Evolutionary conservation across 2,329 filamentous ascomycete genomes (phyloP), one percentile per base, ranked within the genome.

Genomic region (Coleophoma eucalyptorum): DNA sequence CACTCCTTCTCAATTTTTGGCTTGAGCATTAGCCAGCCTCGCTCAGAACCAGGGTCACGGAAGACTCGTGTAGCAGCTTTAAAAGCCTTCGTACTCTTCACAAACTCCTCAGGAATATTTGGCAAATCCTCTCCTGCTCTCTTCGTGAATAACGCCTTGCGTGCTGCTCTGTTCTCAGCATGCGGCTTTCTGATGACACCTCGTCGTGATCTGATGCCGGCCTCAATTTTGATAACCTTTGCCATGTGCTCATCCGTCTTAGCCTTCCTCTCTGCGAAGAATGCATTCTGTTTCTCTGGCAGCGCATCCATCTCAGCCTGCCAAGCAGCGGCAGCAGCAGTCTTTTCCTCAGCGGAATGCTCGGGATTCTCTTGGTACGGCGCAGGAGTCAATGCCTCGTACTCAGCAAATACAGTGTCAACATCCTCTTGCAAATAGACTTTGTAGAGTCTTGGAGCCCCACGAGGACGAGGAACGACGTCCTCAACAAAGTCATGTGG

Each of bases 31-130:
- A 57, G 53, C 63, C 63, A 66, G 11, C 61, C 59, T 45, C 64
- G 58, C 45, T 65, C 63, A 2, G 61, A 63, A 43, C 64, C 63
- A 32, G 46, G 41, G 48, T 65, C 59, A 35, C 63, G 55, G 43
- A 60, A 65, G 19, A 66, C 63, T 26, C 63, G 60, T 33, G 55
- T 59, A 6, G 64, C 62, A 45, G 57, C 63, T 49, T 62, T 65
- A 52, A 55, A 66, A 16, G 57, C 45, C 34, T 55, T 56, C 10
- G 52, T 54, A 3, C 44, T 52, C 20, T 56, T 21, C n/a, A 66
- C 55, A 35, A 65, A 66, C 2, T 55, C 51, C 6, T 42, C 46
- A 11, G 54, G 53, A 31, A 66, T 59, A 21, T 64, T 50, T 1
- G 60, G 57, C 6, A 65, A 50, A 19, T 66, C 61, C 26, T 60